Evolutionary conservation across 345 rosid species (phyloP).

Genomic region (Eucalyptus erythrocorys): DNA sequence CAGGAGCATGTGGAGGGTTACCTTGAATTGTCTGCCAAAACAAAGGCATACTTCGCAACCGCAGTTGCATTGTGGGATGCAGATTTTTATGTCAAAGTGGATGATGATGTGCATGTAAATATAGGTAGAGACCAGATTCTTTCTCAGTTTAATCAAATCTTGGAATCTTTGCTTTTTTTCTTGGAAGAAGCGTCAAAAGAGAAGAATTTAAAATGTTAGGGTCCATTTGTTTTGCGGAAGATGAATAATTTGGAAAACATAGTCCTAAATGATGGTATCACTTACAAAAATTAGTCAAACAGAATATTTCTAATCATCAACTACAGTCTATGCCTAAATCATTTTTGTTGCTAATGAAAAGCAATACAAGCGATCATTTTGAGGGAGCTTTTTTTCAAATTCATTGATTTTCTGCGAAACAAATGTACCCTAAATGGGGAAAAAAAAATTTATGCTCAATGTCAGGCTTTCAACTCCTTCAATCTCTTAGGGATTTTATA

Average conservation of each 20-base stretch:
- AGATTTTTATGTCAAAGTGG: slow-evolving; percentile 93
- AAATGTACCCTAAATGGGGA: neutral
- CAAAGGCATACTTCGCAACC: slow-evolving; percentile 74
- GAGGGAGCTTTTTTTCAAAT: neutral
- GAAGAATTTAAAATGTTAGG: neutral
- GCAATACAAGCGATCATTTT: neutral
- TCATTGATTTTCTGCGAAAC: neutral
- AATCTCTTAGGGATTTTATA: neutral
- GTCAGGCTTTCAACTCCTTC: neutral
- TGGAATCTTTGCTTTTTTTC: neutral
- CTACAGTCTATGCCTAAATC: neutral
- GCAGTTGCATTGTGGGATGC: slow-evolving; percentile 95
- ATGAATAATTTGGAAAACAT: neutral
- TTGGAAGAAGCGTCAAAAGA: neutral
- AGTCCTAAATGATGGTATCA: neutral
- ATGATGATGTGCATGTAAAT: slow-evolving; percentile 96
- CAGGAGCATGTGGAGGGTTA: slow-evolving; percentile 98
- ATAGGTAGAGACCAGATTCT: slow-evolving; percentile 39
- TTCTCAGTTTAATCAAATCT: neutral
- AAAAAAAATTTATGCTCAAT: neutral
- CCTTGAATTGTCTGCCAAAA: slow-evolving; percentile 93
- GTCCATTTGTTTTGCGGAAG: neutral
- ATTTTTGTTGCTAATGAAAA: neutral
- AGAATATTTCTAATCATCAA: neutral
- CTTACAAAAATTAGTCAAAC: neutral